phyloP scores from a whole-genome alignment of 441 rosid genomes.

The Geranium incanum region DNA sequence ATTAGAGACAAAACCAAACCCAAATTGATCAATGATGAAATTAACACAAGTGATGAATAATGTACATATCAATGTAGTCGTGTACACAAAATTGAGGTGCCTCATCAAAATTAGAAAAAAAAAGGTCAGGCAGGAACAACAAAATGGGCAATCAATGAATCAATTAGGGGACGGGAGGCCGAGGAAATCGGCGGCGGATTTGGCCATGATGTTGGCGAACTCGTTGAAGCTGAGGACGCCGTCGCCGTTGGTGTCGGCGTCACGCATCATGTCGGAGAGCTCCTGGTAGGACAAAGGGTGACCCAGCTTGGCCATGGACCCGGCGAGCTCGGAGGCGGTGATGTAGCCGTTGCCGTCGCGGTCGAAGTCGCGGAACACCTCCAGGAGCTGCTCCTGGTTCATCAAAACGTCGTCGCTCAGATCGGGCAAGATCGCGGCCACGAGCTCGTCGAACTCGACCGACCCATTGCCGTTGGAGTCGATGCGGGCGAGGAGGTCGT shows the following conservation, averaged over 20 bases:
- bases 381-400: constrained; percentile 45
- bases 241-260: constrained; percentile 58
- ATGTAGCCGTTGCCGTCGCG: constrained; percentile 61
- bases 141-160: neutral
- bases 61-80: neutral
- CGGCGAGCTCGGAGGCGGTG: constrained; percentile 54
- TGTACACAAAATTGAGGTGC: neutral
- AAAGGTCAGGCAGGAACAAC: neutral
- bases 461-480: constrained; percentile 61
- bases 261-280: constrained; percentile 49
- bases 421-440: constrained; percentile 41
- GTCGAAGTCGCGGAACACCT: constrained; percentile 53
- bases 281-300: constrained; percentile 54
- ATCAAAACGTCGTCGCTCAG: constrained; percentile 36
- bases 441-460: constrained; percentile 59
- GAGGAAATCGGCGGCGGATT: constrained; percentile 73
- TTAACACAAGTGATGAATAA: neutral
- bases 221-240: constrained; percentile 55
- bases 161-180: constrained; percentile 33
- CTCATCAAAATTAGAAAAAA: neutral
- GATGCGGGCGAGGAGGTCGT: constrained; percentile 43
- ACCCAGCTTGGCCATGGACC: constrained; percentile 65
- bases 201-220: constrained; percentile 53
- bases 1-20: neutral
- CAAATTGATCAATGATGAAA: neutral